phyloP scores from a whole-genome alignment of 2,329 filamentous ascomycete genomes.

The Elsinoe batatas region DNA sequence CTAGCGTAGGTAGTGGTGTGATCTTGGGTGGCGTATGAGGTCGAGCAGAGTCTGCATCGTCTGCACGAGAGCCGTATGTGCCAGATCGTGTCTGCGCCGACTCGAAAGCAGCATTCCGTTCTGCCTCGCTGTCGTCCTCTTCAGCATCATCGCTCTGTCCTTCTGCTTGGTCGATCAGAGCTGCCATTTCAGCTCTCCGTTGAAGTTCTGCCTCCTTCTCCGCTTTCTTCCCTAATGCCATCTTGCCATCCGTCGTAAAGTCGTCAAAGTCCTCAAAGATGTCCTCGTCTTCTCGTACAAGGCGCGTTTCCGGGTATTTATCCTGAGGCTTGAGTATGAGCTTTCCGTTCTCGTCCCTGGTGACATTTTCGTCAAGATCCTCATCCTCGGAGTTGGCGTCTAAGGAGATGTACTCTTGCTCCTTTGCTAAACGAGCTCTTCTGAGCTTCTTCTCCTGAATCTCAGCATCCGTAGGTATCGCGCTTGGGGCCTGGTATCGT shows the following conservation, averaged over 20 bases:
- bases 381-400: slow-evolving; percentile 46
- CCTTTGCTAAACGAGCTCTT: slow-evolving; percentile 66
- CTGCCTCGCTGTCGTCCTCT: slow-evolving; percentile 55
- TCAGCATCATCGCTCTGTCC: slow-evolving; percentile 45
- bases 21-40: slow-evolving; percentile 60
- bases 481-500: slow-evolving; percentile 26
- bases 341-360: slow-evolving; percentile 32
- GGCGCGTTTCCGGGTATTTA: slow-evolving; percentile 55
- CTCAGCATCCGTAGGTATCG: slow-evolving; percentile 71
- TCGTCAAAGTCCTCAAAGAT: slow-evolving; percentile 89
- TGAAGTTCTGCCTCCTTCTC: slow-evolving; percentile 59
- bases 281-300: slow-evolving; percentile 81
- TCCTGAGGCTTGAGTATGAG: slow-evolving; percentile 46
- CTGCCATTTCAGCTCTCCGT: slow-evolving; percentile 68
- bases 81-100: slow-evolving; percentile 75
- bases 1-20: slow-evolving; percentile 64
- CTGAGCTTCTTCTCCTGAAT: slow-evolving; percentile 87
- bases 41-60: slow-evolving; percentile 31
- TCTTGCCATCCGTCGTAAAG: slow-evolving; percentile 66
- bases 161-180: slow-evolving; percentile 73
- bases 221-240: slow-evolving; percentile 68
- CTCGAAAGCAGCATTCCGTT: slow-evolving; percentile 71
- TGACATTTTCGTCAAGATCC: slow-evolving; percentile 33
- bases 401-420: slow-evolving; percentile 56
- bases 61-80: slow-evolving; percentile 56